Evolutionary conservation across 805 yeast species (phyloP), one percentile per base, ranked within the genome.

Genomic region (Jamesozyma jinghongensis): DNA sequence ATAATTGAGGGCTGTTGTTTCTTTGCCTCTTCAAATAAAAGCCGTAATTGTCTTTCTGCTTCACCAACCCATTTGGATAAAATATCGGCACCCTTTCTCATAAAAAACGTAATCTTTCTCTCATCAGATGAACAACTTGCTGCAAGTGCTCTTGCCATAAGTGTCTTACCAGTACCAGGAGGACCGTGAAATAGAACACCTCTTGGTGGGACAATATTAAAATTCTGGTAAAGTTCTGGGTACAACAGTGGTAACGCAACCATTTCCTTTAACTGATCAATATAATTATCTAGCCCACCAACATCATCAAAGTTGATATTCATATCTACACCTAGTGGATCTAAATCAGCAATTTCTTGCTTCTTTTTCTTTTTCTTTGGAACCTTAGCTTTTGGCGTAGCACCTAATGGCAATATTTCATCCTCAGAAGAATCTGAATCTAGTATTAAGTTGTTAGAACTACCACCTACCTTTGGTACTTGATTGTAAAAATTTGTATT

Each of bases 11-110:
- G 98, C 63, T 92, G 98, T 51, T 87, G 88, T 48, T 85, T 86
- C 52, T 82, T 83, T 1, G 98, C 98, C 62, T 92, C 97, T 64
- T 92, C 97, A 59, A 92, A 92, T 42, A 92, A 65, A 33, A 90
- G 67, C 44, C 98, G 68, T 46, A 92, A 68, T 60, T 92, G 97
- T 49, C 98, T 73, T 63, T 92, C 98, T 5, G 97, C 97, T 62
- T 92, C 98, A 54, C 98, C 98, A 3, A 92, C 97, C 98, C 98
- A 92, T 66, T 92, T 92, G 34, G 95, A 85, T 51, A 92, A 67
- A 57, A 94, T 84, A 61, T 92, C 98, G 0, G 98, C 97, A 48
- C 98, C 99, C 59, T 92, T 92, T 47, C 99, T 69, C 98, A 92
- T 92, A 63, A 87, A 92, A 56, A 92, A 92, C 0, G 98, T 87